A percentile compares a stretch with the other conserved stretches of the same genome.
phyloP scores from a whole-genome alignment of 441 rosid genomes.

The Syzygium malaccense region DNA sequence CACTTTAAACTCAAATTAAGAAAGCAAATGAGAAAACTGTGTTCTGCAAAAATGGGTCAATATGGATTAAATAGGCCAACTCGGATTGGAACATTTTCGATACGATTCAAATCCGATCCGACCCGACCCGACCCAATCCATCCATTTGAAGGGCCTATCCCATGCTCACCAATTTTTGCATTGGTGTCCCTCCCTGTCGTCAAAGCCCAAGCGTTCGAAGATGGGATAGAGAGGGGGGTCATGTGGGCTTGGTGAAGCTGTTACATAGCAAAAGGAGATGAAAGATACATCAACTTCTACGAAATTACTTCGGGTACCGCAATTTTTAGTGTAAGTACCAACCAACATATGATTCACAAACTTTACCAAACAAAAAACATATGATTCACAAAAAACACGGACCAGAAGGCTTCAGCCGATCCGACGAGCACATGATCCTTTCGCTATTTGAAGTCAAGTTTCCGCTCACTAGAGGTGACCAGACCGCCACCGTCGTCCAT shows the following conservation, averaged over 20 bases:
- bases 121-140: accelerated
- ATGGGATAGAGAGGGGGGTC: background rate
- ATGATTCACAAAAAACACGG: accelerated
- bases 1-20: background rate
- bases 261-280: background rate
- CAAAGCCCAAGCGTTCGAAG: background rate
- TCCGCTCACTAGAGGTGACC: background rate
- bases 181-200: background rate
- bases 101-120: too few species aligned
- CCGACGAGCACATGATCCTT: background rate
- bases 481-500: background rate
- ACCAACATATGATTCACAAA: accelerated
- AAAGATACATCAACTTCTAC: background rate
- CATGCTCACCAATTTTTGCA: background rate
- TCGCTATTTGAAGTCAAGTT: background rate
- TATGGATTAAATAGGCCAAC: background rate
- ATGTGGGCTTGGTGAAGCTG: background rate
- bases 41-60: accelerated
- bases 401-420: background rate
- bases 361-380: too few species aligned
- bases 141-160: background rate
- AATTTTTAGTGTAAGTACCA: accelerated
- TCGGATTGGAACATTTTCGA: accelerated
- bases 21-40: background rate
- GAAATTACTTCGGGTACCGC: background rate